Conservation (phyloP, 2,329 filamentous ascomycete species). For the Elsinoe fawcettii region DNA sequence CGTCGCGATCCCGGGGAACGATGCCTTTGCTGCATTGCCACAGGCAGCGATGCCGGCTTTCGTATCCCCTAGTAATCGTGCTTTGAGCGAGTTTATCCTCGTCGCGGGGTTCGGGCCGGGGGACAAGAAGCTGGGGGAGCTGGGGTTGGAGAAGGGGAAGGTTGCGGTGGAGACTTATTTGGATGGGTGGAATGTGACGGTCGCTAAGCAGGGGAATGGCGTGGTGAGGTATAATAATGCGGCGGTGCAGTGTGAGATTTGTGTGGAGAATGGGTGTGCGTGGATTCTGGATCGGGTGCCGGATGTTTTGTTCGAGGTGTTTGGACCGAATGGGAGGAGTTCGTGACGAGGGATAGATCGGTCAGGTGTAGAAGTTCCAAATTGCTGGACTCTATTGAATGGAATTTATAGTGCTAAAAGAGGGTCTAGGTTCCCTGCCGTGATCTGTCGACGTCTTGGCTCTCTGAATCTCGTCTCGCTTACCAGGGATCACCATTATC, state of each 20-base stretch:
- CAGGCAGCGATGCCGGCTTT: neutral
- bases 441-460: too few relatives aligned
- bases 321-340: neutral
- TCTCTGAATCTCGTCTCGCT: too few relatives aligned
- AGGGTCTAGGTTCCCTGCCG: too few relatives aligned
- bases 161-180: neutral
- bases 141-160: neutral
- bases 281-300: neutral
- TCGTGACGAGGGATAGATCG: too few relatives aligned
- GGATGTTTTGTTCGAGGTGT: neutral
- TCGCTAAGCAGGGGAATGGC: neutral
- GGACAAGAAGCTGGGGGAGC: neutral
- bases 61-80: neutral
- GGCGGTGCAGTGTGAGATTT: neutral
- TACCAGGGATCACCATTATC: too few relatives aligned
- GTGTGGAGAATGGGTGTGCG: conserved; percentile 2
- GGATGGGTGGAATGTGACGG: neutral
- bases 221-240: neutral
- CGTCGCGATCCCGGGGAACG: neutral
- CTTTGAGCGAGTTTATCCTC: neutral
- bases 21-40: neutral
- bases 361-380: too few relatives aligned
- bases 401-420: too few relatives aligned
- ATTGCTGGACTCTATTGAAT: too few relatives aligned
- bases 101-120: neutral